A percentile compares a stretch with the other conserved stretches of the same genome.
These are phyloP conservation scores for Aspergillus thermomutatus DNA, from an alignment of 2,329 filamentous ascomycete species.

Conservation along the genomic window DNA sequence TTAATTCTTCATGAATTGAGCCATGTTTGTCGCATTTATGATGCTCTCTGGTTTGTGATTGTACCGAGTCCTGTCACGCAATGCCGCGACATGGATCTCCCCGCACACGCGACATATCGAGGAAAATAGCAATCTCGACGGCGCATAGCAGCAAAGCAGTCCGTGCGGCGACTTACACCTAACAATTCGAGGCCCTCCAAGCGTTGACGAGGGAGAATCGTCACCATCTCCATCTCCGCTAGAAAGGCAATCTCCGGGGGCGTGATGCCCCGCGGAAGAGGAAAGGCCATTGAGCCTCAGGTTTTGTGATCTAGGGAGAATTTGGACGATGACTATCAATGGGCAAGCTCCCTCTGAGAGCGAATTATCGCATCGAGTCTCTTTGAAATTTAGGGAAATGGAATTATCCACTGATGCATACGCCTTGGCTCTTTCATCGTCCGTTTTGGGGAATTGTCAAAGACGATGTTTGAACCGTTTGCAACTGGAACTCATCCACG, in stretches of 20 bases:
- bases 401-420: not conserved
- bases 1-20: conserved; percentile 1
- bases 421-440: not conserved
- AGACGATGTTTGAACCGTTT: conserved; percentile 33
- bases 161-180: conserved; percentile 60
- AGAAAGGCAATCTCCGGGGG: conserved; percentile 89
- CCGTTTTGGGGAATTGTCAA: conserved; percentile 3
- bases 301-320: not conserved
- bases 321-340: not conserved
- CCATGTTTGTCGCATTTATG: not conserved
- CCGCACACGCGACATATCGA: not conserved
- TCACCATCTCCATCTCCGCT: conserved; percentile 96
- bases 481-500: conserved; percentile 12
- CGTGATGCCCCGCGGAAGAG: conserved; percentile 64
- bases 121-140: not conserved
- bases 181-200: conserved; percentile 83
- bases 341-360: not conserved
- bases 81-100: not conserved
- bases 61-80: not conserved
- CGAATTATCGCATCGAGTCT: not conserved
- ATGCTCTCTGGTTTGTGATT: not conserved
- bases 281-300: conserved; percentile 54
- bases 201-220: conserved; percentile 83
- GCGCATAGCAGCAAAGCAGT: not conserved
- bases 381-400: not conserved